A percentile compares a stretch with the other conserved stretches of the same genome.
Evolutionary conservation across 2,329 filamentous ascomycete genomes (phyloP).

Genomic region (Coniochaeta sp.): DNA sequence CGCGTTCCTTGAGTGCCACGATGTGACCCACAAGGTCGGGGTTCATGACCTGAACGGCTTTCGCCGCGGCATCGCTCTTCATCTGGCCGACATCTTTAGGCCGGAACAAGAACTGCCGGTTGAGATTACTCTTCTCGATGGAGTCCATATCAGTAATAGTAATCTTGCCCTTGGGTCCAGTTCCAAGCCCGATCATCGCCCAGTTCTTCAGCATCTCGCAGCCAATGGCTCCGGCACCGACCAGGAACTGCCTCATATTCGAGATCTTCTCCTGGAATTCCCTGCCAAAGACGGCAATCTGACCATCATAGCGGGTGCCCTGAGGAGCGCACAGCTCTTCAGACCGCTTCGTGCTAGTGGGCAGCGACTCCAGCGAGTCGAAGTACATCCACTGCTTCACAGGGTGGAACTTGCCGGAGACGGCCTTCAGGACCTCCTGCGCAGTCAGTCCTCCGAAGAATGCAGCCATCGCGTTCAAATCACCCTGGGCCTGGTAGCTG

Average conservation of each 20-base stretch:
- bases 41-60: slow-evolving; percentile 92
- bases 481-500: slow-evolving; percentile 88
- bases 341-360: slow-evolving; percentile 64
- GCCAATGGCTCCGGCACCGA: slow-evolving; percentile 93
- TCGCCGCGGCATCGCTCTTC: slow-evolving; percentile 92
- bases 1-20: slow-evolving; percentile 76
- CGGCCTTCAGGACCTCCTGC: slow-evolving; percentile 92
- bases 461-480: slow-evolving; percentile 85
- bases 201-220: slow-evolving; percentile 99
- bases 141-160: slow-evolving; percentile 96
- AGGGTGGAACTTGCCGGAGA: slow-evolving; percentile 97
- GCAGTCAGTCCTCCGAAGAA: slow-evolving; percentile 92
- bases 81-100: slow-evolving; percentile 88
- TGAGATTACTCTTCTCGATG: slow-evolving; percentile 98
- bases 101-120: slow-evolving; percentile 94
- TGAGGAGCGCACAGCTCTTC: slow-evolving; percentile 83
- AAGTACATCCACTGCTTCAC: slow-evolving; percentile 96
- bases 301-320: slow-evolving; percentile 86
- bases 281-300: slow-evolving; percentile 91
- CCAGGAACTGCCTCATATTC: slow-evolving; percentile 87
- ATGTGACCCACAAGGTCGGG: slow-evolving; percentile 86
- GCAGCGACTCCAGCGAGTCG: slow-evolving; percentile 93
- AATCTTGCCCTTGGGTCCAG: slow-evolving; percentile 82
- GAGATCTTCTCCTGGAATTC: slow-evolving; percentile 92
- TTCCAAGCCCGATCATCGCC: slow-evolving; percentile 95